These are phyloP conservation scores for Hypoxylon lenormandii DNA, from an alignment of 495 filamentous ascomycete species.

Conservation along the genomic window DNA sequence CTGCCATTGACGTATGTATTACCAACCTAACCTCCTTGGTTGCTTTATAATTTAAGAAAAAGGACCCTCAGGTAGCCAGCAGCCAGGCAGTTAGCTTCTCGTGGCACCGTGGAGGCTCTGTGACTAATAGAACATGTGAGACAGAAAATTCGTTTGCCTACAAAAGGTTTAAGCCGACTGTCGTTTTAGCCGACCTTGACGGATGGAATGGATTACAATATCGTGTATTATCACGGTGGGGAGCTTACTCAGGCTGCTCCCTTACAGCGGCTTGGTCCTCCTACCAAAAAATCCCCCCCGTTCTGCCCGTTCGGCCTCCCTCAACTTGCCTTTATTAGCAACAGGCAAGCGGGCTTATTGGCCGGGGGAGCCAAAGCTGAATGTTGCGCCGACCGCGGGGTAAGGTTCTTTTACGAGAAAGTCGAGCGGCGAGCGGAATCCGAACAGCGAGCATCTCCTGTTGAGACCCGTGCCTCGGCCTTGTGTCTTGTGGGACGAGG, in stretches of 20 bases:
- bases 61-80: not conserved
- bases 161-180: slow-evolving; percentile 5
- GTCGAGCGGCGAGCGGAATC: slow-evolving; percentile 2
- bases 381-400: slow-evolving; percentile 41
- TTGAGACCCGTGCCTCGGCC: slow-evolving; percentile 17
- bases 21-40: not conserved
- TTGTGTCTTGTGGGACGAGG: slow-evolving; percentile 9
- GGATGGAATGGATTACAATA: slow-evolving; percentile 9
- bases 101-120: not conserved
- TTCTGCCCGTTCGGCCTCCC: slow-evolving; percentile 2
- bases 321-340: slow-evolving; percentile 27
- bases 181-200: not conserved
- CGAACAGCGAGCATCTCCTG: slow-evolving; percentile 23
- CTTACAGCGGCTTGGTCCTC: slow-evolving; percentile 28
- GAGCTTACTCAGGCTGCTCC: slow-evolving; percentile 39
- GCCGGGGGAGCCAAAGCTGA: slow-evolving; percentile 11
- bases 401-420: slow-evolving; percentile 17
- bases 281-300: not conserved
- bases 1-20: slow-evolving; percentile 28
- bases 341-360: slow-evolving; percentile 26
- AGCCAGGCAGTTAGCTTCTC: not conserved
- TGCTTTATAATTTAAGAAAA: slow-evolving; percentile 15
- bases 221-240: slow-evolving; percentile 9
- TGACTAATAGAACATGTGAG: slow-evolving; percentile 15
- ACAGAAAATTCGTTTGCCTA: slow-evolving; percentile 13